Evolutionary conservation across 2,329 filamentous ascomycete genomes (phyloP).

Genomic region (Cytospora schulzeri): DNA sequence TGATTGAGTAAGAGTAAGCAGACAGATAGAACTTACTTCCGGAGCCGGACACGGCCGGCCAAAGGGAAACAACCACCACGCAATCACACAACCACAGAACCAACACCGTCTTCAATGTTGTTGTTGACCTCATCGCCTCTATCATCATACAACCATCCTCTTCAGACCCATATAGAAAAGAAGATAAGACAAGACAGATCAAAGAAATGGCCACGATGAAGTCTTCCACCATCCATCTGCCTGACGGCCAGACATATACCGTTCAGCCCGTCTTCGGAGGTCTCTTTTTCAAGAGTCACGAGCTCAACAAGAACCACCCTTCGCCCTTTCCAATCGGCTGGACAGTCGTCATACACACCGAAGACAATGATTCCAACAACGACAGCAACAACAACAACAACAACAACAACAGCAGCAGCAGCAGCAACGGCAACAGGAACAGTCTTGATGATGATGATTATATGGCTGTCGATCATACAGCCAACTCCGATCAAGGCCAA

Average conservation of each 20-base stretch:
- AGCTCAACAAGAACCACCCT: constrained; percentile 64
- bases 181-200: too few species aligned
- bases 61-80: neutral
- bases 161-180: neutral
- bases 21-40: neutral
- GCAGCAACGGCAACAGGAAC: constrained; percentile 33
- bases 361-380: constrained; percentile 44
- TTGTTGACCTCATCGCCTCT: neutral
- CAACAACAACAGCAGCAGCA: constrained; percentile 38
- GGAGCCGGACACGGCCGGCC: neutral
- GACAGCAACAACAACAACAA: constrained; percentile 37
- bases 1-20: too few species aligned
- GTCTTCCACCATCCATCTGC: constrained; percentile 64
- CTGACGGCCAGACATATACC: constrained; percentile 82
- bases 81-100: neutral
- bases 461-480: constrained; percentile 11
- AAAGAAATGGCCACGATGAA: neutral
- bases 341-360: constrained; percentile 83
- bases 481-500: neutral
- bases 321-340: constrained; percentile 82
- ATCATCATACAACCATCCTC: neutral
- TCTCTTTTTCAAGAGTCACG: constrained; percentile 82
- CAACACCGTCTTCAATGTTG: neutral
- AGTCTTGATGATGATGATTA: constrained; percentile 31
- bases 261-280: constrained; percentile 90